Base-by-base conservation (phyloP, 805 yeast genomes). In the Zygosaccharomyces gambellarensis region DNA sequence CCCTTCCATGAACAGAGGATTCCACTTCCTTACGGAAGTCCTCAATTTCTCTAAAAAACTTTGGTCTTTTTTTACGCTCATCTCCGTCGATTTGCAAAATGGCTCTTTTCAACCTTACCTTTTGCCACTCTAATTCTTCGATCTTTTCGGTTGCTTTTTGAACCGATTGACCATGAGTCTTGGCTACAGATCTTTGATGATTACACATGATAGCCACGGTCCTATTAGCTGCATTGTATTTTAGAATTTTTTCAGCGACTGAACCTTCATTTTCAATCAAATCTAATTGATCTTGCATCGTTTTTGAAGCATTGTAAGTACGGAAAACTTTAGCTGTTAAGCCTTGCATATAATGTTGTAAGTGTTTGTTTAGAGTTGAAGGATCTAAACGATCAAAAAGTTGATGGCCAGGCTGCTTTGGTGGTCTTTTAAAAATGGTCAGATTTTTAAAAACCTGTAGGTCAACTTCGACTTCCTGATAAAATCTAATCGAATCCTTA, bases 241-340 rank as follows among this genome's bases (percentile, higher is more conserved):
- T 82, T 49, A 90, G 83, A 45, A 90, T 83, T 60, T 89, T 92
- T 64, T 90, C 97, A 22, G 86, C 84, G 3, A 88, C 85, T 0
- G 95, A 81, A 25, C 97, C 97, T 62, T 81, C 85, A 64, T 88
- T 86, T n/a, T 84, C 77, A 57, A 92, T 89, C 60, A 83, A 71
- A 63, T 87, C 96, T 52, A 92, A 69, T 65, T 89, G 96, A 61
- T 90, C 95, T 68, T 90, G 97, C 97, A 90, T 92, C 1, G 97
- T 90, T 67, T 87, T 87, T 1, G 97, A 87, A 0, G 98, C 98
- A 71, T 90, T 90, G 64, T 87, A 90, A 0, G 98, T 90, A 82
- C 98, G 95, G 76, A 90, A 92, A 19, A 90, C 97, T 68, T 90
- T 90, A 4, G 98, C 98, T 0, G 97, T 90, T 55, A 90, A 75